These are phyloP conservation scores for Pythium phragmitis DNA, from an alignment of 352 stramenopile genomes.

Conservation along the genomic window DNA sequence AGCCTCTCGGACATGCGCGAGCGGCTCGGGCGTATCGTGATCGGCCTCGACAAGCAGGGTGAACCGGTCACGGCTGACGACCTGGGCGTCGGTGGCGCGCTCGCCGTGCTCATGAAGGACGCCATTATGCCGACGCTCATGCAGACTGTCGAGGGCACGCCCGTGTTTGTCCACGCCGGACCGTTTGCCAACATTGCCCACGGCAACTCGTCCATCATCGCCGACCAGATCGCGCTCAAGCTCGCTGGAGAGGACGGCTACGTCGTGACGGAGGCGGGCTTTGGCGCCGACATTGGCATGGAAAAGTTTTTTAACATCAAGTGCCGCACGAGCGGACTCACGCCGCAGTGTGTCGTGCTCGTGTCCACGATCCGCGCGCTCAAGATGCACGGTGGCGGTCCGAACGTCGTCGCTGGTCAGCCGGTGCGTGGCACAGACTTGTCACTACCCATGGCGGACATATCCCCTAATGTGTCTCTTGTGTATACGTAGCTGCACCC, in stretches of 20 bases:
- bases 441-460: background rate
- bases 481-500: conserved; percentile 45
- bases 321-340: conserved; percentile 93
- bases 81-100: conserved; percentile 93
- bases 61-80: conserved; percentile 96
- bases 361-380: conserved; percentile 97
- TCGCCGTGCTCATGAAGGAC: conserved; percentile 98
- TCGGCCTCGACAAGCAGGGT: conserved; percentile 81
- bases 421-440: conserved; percentile 50
- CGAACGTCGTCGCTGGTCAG: conserved; percentile 93
- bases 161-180: conserved; percentile 97
- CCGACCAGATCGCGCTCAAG: conserved; percentile 93
- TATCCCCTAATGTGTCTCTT: background rate
- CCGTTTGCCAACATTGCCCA: conserved; percentile 99
- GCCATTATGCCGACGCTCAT: conserved; percentile 97
- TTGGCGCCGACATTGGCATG: conserved; percentile 97
- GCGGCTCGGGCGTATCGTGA: conserved; percentile 94
- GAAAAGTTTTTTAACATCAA: conserved; percentile 99
- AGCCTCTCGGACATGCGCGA: conserved; percentile 93
- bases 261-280: conserved; percentile 97
- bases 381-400: conserved; percentile 99
- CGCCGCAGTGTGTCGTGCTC: conserved; percentile 96
- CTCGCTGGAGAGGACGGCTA: conserved; percentile 96
- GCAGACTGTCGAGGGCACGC: conserved; percentile 96
- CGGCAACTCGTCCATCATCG: conserved; percentile 97